Evolutionary conservation across 495 filamentous ascomycete species (phyloP).

Genomic region (Penicillium waksmanii): DNA sequence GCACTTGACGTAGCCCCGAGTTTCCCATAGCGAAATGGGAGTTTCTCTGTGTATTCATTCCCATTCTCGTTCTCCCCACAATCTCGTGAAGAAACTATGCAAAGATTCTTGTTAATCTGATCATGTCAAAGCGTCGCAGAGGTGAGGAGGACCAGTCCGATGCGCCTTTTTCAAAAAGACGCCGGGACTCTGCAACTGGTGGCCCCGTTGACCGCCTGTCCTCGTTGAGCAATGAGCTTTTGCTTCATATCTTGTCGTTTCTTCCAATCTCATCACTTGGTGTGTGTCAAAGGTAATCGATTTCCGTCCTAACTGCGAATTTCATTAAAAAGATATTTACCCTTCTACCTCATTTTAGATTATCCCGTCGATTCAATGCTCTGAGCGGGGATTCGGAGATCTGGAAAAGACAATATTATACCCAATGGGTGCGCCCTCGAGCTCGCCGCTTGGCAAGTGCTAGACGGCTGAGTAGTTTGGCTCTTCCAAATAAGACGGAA

Average conservation of each 20-base stretch:
- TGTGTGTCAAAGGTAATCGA: conserved; percentile 62
- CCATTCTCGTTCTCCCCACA: not conserved
- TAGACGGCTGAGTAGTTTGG: conserved; percentile 41
- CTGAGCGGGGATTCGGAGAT: conserved; percentile 83
- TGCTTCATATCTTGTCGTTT: conserved; percentile 81
- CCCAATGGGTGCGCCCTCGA: conserved; percentile 84
- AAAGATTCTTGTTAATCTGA: not conserved
- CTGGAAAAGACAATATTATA: conserved; percentile 90
- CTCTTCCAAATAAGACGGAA: conserved; percentile 46
- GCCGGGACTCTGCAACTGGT: conserved; percentile 26
- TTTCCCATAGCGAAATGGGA: not conserved
- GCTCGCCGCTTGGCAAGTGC: conserved; percentile 75
- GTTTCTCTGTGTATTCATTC: conserved; percentile 6
- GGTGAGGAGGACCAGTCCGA: conserved; percentile 19
- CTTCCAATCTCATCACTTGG: conserved; percentile 70
- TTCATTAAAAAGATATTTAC: not conserved
- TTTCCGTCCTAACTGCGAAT: no score
- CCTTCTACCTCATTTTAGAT: conserved; percentile 40
- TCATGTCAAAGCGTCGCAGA: conserved; percentile 52
- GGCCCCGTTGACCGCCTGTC: conserved; percentile 52
- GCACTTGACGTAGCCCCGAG: conserved; percentile 20
- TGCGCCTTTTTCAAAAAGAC: conserved; percentile 40
- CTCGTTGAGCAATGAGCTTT: conserved; percentile 81
- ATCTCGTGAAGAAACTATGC: not conserved
- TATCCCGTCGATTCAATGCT: conserved; percentile 77